These are phyloP conservation scores for Hypoxylon sp. DNA, from an alignment of 2,329 filamentous ascomycete species.

Conservation along the genomic window DNA sequence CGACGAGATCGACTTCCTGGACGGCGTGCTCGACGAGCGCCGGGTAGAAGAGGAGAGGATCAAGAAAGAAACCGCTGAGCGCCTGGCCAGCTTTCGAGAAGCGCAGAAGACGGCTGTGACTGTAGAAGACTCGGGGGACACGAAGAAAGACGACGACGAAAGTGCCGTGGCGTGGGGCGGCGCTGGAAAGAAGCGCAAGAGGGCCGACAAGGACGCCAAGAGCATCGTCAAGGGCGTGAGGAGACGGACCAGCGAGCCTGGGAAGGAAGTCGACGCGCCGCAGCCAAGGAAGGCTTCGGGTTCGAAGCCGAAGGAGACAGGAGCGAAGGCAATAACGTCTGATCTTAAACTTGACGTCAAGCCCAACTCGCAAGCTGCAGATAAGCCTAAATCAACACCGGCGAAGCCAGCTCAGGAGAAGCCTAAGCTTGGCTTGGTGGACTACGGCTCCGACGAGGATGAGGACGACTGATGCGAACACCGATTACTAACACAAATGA, in stretches of 20 bases:
- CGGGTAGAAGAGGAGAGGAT: conserved; percentile 62
- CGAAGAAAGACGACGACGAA: conserved; percentile 40
- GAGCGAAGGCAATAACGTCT: conserved; percentile 7
- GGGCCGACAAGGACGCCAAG: conserved; percentile 47
- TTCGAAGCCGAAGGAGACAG: conserved; percentile 22
- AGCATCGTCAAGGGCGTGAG: conserved; percentile 43
- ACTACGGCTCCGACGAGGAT: conserved; percentile 64
- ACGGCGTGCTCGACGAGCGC: conserved; percentile 61
- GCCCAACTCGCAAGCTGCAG: neutral
- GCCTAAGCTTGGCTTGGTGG: conserved; percentile 55
- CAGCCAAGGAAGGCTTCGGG: conserved; percentile 34
- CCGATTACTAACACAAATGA: neutral
- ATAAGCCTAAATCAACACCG: conserved; percentile 15
- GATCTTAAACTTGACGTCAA: neutral
- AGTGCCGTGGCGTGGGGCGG: conserved; percentile 48
- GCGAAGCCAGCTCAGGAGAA: conserved; percentile 29
- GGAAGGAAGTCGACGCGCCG: conserved; percentile 48
- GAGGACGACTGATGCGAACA: conserved; percentile 44
- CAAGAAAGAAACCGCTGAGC: conserved; percentile 63
- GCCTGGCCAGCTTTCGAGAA: conserved; percentile 63
- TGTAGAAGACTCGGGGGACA: conserved; percentile 30
- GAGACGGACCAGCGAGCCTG: conserved; percentile 50
- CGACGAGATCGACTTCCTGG: conserved; percentile 79
- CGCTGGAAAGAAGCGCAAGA: conserved; percentile 50
- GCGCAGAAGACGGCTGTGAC: conserved; percentile 49